A percentile compares a stretch with the other conserved stretches of the same genome.
Evolutionary conservation across 306 rosid species (phyloP).

Genomic region (Corylus americana): DNA sequence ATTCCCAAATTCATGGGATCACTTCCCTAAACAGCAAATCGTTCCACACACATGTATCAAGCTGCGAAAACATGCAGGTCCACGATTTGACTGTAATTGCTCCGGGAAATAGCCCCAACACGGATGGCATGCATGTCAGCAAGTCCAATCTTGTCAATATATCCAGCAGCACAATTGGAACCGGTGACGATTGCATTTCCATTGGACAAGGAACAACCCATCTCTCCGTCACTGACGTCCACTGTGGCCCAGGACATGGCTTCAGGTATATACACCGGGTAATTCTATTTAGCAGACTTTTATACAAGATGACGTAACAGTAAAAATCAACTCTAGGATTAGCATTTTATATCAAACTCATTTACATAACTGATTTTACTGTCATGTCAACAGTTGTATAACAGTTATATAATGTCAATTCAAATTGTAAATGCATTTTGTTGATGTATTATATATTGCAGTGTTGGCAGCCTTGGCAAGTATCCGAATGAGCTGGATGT

Average conservation of each 20-base stretch:
- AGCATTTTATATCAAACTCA: too few species aligned
- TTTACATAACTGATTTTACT: too few species aligned
- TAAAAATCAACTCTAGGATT: too few species aligned
- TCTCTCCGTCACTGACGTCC: conserved; percentile 31
- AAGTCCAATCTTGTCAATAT: conserved; percentile 26
- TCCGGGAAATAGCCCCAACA: conserved; percentile 66
- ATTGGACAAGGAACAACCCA: conserved; percentile 42
- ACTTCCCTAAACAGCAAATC: conserved; percentile 55
- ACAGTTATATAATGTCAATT: too few species aligned
- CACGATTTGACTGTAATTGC: conserved; percentile 42
- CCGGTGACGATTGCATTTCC: conserved; percentile 82
- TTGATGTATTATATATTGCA: not conserved
- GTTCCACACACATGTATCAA: conserved; percentile 48
- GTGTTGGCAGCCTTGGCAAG: conserved; percentile 30
- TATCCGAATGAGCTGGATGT: not conserved
- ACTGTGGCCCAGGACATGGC: conserved; percentile 87
- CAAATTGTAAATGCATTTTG: too few species aligned
- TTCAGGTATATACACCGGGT: conserved; percentile 29
- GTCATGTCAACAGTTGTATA: too few species aligned
- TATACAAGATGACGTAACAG: too few species aligned
- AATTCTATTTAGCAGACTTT: too few species aligned
- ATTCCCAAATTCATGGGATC: conserved; percentile 36
- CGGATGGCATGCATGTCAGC: conserved; percentile 74
- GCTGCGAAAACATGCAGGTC: conserved; percentile 33
- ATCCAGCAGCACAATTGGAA: conserved; percentile 39